A percentile compares a stretch with the other conserved stretches of the same genome.
These are phyloP conservation scores for Phytophthora citrophthora DNA, from an alignment of 352 stramenopile genomes.

Conservation along the genomic window DNA sequence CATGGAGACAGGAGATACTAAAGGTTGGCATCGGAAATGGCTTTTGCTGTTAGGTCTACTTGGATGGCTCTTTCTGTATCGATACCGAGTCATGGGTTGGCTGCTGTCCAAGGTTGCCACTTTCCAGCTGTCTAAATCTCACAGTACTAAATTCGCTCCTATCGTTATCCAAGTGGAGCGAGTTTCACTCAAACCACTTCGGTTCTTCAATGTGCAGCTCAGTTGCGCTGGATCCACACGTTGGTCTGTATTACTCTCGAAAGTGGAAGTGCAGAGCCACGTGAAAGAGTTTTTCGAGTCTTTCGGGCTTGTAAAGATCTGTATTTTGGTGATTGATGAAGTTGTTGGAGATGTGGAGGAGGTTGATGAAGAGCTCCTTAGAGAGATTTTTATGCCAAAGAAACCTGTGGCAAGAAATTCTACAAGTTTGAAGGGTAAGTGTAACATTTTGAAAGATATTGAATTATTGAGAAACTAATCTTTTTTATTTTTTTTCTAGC, in stretches of 20 bases:
- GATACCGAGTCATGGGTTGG: constrained; percentile 61
- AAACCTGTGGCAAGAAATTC: constrained; percentile 6
- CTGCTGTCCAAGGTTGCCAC: constrained; percentile 52
- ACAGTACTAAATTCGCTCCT: constrained; percentile 15
- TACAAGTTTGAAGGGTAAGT: constrained; percentile 13
- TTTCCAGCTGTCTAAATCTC: constrained; percentile 41
- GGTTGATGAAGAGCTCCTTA: constrained; percentile 48
- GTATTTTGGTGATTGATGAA: constrained; percentile 60
- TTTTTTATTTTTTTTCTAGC: constrained; percentile 9
- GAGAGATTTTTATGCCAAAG: constrained; percentile 26
- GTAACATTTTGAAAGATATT: neutral
- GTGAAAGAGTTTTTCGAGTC: constrained; percentile 76
- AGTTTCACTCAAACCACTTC: constrained; percentile 50
- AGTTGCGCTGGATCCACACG: constrained; percentile 19
- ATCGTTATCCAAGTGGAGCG: constrained; percentile 49
- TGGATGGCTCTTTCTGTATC: constrained; percentile 57
- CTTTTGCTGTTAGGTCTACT: constrained; percentile 46
- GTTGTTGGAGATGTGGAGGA: constrained; percentile 41
- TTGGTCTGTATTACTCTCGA: constrained; percentile 55
- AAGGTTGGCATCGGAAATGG: constrained; percentile 72
- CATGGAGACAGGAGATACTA: constrained; percentile 25
- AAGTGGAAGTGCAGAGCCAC: constrained; percentile 53
- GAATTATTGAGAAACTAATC: neutral
- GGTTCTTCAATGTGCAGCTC: constrained; percentile 58
- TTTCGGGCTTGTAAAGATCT: constrained; percentile 78